Evolutionary conservation across 495 filamentous ascomycete genomes (phyloP).

Genomic region (Aspergillus conjunctus): DNA sequence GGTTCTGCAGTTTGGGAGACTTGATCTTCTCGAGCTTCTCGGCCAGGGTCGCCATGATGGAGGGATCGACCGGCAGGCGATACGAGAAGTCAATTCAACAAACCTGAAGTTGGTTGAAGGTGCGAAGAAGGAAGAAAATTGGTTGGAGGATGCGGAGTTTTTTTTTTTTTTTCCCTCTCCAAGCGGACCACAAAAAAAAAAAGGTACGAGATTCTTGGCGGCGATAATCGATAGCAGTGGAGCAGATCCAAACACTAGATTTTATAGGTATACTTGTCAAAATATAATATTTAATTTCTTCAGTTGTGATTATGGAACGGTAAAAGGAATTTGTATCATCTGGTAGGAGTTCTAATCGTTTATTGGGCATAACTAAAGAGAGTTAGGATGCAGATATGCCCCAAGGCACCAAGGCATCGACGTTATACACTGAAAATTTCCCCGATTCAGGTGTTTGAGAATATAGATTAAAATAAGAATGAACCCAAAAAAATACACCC

Average conservation of each 20-base stretch:
- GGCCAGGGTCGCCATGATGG: slow-evolving; percentile 68
- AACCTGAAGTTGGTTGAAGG: slow-evolving; percentile 24
- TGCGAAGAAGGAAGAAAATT: slow-evolving; percentile 27
- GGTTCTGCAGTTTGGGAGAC: slow-evolving; percentile 92
- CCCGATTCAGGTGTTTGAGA: not conserved
- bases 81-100: slow-evolving; percentile 20
- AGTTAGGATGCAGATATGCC: not conserved
- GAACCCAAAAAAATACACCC: slow-evolving; percentile 16
- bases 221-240: slow-evolving; percentile 28
- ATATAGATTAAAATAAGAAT: not conserved
- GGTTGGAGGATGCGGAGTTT: slow-evolving; percentile 34
- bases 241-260: slow-evolving; percentile 2
- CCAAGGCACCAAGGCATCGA: slow-evolving; percentile 1
- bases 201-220: slow-evolving; percentile 43
- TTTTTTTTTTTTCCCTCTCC: slow-evolving; percentile 26
- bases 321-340: not conserved
- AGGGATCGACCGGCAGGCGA: slow-evolving; percentile 34
- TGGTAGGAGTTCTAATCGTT: not conserved
- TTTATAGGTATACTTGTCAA: not conserved
- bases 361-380: not conserved
- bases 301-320: not conserved
- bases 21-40: slow-evolving; percentile 96
- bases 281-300: not conserved
- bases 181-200: slow-evolving; percentile 34
- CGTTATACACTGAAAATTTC: not conserved